Evolutionary conservation across 441 rosid species (phyloP), one percentile per base, ranked within the genome.

Genomic region (Metrosideros polymorpha): DNA sequence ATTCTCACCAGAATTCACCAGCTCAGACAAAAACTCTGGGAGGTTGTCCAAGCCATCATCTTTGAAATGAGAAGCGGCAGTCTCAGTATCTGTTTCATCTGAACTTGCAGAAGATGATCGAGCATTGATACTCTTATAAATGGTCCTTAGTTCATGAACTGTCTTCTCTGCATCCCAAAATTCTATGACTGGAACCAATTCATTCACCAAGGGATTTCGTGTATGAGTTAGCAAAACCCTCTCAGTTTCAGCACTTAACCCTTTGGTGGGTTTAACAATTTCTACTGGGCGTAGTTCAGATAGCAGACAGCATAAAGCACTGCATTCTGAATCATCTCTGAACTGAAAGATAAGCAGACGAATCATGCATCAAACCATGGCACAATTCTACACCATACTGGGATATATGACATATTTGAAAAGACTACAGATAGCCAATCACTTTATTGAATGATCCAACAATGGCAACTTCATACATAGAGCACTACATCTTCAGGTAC

Each of bases 131-230:
- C 86, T 82, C 88, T 90, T 95, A 89, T 91, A 98, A 87, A 91
- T 85, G 83, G 76, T 86, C 89, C 91, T 92, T 75, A 96, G 86
- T 93, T 96, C 98, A 89, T 57, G 77, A 77, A 95, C 86, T 49
- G 99, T 96, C 94, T 92, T 96, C 89, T 94, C 94, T n/a, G 97
- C 93, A 91, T 96, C 97, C 99, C 99, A 98, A 89, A 98, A 96
- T 88, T 96, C 98, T 51, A 89, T 83, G 76, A 87, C 77, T 39
- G 98, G 98, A 88, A 92, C 92, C 93, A 98, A 91, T 86, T 94
- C 97, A 90, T 94, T 98, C 86, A 98, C 90, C 86, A 98, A 92
- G 83, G 98, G 97, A 89, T 91, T 94, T 91, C 99, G 94, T 84
- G 99, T 94, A 90, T 98, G 94, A 91, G 99, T 94, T 86, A 91